Percentiles rank a stretch among this genome's conserved stretches.
Evolutionary conservation across 257 asterid species (phyloP).

Genomic region (Eustoma russellianum): DNA sequence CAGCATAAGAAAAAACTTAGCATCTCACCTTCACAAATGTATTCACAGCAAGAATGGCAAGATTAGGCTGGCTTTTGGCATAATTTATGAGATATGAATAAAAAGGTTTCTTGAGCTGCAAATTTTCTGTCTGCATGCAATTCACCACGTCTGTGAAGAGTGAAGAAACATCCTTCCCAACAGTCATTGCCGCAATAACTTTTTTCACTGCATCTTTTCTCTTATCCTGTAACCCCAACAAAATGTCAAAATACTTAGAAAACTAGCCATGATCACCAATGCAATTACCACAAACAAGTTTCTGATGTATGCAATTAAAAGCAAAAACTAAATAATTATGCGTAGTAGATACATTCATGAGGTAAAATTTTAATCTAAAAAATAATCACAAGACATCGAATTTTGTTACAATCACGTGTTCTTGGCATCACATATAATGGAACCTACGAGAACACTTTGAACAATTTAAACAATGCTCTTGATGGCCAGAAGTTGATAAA

Average conservation of each 20-base stretch:
- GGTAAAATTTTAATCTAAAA: too few species aligned
- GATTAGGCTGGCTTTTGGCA: conserved; percentile 99
- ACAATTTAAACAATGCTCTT: too few species aligned
- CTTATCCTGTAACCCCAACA: conserved; percentile 58
- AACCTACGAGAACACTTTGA: too few species aligned
- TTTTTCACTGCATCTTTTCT: conserved; percentile 99
- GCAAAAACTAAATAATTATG: too few species aligned
- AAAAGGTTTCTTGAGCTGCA: conserved; percentile 96
- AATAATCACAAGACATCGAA: too few species aligned
- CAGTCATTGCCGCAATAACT: conserved; percentile 99
- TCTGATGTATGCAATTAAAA: too few species aligned
- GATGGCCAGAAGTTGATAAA: too few species aligned
- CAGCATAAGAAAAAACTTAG: conserved; percentile 6
- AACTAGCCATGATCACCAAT: too few species aligned
- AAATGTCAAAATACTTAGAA: not conserved
- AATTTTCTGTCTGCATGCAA: conserved; percentile 98
- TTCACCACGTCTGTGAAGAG: conserved; percentile 98
- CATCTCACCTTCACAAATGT: conserved; percentile 84
- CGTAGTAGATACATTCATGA: too few species aligned
- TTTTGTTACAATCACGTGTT: too few species aligned
- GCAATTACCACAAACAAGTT: not conserved
- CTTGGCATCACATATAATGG: too few species aligned
- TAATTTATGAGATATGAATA: conserved; percentile 94
- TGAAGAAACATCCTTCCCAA: conserved; percentile 96
- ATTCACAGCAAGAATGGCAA: conserved; percentile 95